phyloP scores from a whole-genome alignment of 2,329 filamentous ascomycete species.

The Cytospora schulzeri region DNA sequence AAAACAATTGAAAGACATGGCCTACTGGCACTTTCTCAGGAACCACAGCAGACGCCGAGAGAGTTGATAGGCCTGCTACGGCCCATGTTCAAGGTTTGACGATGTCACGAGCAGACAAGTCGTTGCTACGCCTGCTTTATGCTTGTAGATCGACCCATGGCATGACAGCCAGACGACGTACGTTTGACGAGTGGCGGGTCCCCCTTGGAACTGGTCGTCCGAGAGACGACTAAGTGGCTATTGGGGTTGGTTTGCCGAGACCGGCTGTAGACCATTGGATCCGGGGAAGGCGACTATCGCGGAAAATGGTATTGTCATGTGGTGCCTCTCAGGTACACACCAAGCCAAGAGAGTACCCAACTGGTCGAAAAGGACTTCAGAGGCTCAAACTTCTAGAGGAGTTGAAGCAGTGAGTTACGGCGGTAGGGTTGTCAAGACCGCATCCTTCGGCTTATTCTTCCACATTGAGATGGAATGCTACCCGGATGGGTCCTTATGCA shows the following conservation, averaged over 20 bases:
- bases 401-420: no score
- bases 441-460: not conserved
- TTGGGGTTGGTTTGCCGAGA: not conserved
- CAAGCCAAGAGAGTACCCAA: not conserved
- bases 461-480: not conserved
- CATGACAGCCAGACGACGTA: constrained; percentile 11
- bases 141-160: constrained; percentile 13
- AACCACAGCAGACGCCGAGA: not conserved
- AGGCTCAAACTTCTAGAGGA: not conserved
- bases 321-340: not conserved
- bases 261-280: not conserved
- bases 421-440: not conserved
- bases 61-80: not conserved
- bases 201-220: constrained; percentile 1
- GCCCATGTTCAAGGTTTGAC: not conserved
- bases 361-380: not conserved
- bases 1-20: not conserved
- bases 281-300: not conserved
- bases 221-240: not conserved
- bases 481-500: not conserved
- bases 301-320: not conserved
- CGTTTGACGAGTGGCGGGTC: constrained; percentile 2
- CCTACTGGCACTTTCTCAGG: not conserved
- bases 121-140: constrained; percentile 14
- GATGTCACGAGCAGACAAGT: constrained; percentile 11